Evolutionary conservation across 345 rosid species (phyloP).

Genomic region (Eucalyptus erythrocorys): DNA sequence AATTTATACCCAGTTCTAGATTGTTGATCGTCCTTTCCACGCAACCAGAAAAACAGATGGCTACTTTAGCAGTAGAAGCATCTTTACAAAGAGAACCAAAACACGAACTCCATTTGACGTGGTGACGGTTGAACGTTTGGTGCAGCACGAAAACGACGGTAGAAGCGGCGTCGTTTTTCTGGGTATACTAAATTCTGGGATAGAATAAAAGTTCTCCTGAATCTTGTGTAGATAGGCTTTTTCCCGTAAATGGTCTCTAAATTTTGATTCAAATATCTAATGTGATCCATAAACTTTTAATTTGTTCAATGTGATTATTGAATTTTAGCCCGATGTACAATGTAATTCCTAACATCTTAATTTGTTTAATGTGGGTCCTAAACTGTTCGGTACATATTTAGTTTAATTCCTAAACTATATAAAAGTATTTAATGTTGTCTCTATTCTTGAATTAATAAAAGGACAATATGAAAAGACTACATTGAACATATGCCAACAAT

Average conservation of each 20-base stretch:
- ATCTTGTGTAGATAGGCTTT: not conserved
- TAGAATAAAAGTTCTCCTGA: not conserved
- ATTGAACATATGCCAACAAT: too few species aligned
- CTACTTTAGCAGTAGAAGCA: not conserved
- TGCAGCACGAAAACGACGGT: not conserved
- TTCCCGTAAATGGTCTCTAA: not conserved
- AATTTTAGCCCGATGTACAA: rapidly evolving
- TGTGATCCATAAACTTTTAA: rapidly evolving
- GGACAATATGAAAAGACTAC: too few species aligned
- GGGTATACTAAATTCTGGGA: too few species aligned
- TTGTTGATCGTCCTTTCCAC: not conserved
- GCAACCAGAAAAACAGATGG: not conserved
- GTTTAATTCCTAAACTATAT: too few species aligned
- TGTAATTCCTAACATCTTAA: too few species aligned
- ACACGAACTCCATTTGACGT: not conserved
- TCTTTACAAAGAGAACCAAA: not conserved
- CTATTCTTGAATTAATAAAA: too few species aligned
- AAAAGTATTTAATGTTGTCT: too few species aligned
- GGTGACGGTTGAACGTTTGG: not conserved
- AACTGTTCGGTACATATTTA: rapidly evolving
- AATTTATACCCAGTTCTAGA: not conserved
- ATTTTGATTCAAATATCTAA: too few species aligned
- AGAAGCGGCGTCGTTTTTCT: not conserved
- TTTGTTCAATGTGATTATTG: rapidly evolving
- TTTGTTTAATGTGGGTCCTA: rapidly evolving